Evolutionary conservation across 1,284 basidiomycete species (phyloP), one percentile per base, ranked within the genome.

Genomic region (Pseudomicrostroma phylloplanum): DNA sequence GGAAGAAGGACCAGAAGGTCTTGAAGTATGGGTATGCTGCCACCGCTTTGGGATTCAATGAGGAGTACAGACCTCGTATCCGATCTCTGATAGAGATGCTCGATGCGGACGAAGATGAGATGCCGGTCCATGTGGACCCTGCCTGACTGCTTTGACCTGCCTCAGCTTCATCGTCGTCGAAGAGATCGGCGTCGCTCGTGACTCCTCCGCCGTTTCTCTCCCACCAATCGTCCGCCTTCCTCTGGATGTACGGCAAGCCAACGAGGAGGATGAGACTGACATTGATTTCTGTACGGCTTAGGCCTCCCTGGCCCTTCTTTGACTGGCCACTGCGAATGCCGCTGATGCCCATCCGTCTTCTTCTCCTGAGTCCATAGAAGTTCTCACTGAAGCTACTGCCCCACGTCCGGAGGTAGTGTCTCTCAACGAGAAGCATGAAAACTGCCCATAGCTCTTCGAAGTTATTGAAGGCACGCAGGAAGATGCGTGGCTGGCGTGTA

Each of bases 371-470:
- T 0, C 91, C 91, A 78, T 96, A 96, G 76, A 96, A 96, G 73
- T 92, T 90, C 79, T 96, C 92, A 2, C 91, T 83, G 76, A 96
- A 96, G 2, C 90, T 91, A 15, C 91, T 60, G 90, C 93, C 79
- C 77, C 88, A 80, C 88, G 87, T 79, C 84, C 88, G 69, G 58
- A 99, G 86, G 80, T 96, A 96, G 81, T 96, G 88, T 26, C 87
- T 83, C 81, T 99, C 96, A 4, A 98, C 86, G 60, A 91, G 84
- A 49, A 92, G 82, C 87, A 98, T 91, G 60, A 96, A 82, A 15
- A 86, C 66, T 0, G 91, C 89, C 76, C 96, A 98, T 75, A 96
- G 89, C 80, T 97, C 94, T 79, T 99, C 96, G 82, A 97, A 94
- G 46, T 86, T 83, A 80, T 98, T 97, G 13, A 96, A 91, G 58